Percentiles rank a stretch among this genome's conserved stretches.
phyloP scores from a whole-genome alignment of 257 asterid species.

The Coffea eugenioides region DNA sequence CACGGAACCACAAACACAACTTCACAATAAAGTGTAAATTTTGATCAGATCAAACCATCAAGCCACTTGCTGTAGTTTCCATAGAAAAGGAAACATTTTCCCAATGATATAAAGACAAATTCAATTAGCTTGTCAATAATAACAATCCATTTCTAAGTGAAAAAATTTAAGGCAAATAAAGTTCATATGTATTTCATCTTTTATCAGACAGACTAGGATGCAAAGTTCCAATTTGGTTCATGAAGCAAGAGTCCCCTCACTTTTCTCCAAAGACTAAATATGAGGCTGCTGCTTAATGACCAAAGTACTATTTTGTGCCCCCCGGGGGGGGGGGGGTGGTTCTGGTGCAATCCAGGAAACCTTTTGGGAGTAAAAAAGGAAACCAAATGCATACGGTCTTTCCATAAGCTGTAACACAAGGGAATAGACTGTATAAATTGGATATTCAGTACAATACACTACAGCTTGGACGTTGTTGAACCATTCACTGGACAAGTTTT shows the following conservation, averaged over 20 bases:
- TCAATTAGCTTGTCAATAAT: not conserved
- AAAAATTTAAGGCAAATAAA: not conserved
- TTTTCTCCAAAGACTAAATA: not conserved
- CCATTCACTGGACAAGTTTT: not conserved
- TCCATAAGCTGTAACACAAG: not conserved
- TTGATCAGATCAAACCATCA: not conserved
- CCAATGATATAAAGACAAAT: not conserved
- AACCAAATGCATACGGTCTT: not conserved
- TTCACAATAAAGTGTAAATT: not conserved
- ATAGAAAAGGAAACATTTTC: not conserved
- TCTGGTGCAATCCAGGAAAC: too few relatives aligned
- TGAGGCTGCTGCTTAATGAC: not conserved
- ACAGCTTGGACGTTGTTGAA: not conserved
- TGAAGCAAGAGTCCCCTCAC: not conserved
- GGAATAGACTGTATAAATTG: not conserved
- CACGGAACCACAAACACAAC: not conserved
- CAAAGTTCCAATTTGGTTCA: not conserved
- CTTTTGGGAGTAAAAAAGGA: not conserved
- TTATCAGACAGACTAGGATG: not conserved
- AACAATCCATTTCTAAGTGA: not conserved
- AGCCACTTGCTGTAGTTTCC: not conserved
- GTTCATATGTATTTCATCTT: not conserved
- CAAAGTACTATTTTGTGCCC: not conserved
- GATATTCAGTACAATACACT: not conserved
- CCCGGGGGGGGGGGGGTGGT: not conserved